Conservation (phyloP, 1,139 yeast species). For the Casaregolazyma lundiana region DNA sequence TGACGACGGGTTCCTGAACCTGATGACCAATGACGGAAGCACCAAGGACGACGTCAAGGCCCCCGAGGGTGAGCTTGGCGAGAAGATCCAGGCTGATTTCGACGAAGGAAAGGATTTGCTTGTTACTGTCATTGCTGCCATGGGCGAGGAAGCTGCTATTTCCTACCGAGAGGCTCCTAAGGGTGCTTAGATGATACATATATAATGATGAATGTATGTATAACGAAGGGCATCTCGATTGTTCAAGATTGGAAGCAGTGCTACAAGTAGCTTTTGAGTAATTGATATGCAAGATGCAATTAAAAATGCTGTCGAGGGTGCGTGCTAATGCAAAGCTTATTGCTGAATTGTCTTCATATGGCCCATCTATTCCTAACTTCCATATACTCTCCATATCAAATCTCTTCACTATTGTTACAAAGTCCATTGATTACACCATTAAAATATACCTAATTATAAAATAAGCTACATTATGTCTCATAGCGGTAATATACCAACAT, state of each 20-base stretch:
- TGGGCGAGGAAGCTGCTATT: slow-evolving; percentile 99
- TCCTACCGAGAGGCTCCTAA: slow-evolving; percentile 98
- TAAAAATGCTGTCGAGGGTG: no score
- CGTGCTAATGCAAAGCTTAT: no score
- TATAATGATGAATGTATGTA: not conserved
- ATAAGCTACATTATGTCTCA: not conserved
- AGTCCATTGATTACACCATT: slow-evolving; percentile 1
- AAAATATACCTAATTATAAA: not conserved
- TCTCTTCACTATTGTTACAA: not conserved
- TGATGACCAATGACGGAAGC: slow-evolving; percentile 96
- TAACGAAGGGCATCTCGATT: not conserved
- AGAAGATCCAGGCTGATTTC: slow-evolving; percentile 81
- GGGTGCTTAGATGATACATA: slow-evolving; percentile 21
- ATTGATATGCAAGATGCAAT: no score
- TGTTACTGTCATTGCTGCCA: slow-evolving; percentile 93
- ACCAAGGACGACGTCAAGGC: slow-evolving; percentile 98
- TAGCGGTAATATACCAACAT: not conserved
- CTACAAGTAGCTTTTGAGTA: no score
- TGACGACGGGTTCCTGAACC: slow-evolving; percentile 95
- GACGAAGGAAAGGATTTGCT: slow-evolving; percentile 96
- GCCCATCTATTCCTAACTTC: no score
- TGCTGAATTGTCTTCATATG: no score
- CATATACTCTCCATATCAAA: no score
- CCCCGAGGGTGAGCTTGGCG: slow-evolving; percentile 98
- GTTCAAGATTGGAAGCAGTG: no score